Conservation (phyloP, 176 grass and related monocot species). For the Carex myosuroides region DNA sequence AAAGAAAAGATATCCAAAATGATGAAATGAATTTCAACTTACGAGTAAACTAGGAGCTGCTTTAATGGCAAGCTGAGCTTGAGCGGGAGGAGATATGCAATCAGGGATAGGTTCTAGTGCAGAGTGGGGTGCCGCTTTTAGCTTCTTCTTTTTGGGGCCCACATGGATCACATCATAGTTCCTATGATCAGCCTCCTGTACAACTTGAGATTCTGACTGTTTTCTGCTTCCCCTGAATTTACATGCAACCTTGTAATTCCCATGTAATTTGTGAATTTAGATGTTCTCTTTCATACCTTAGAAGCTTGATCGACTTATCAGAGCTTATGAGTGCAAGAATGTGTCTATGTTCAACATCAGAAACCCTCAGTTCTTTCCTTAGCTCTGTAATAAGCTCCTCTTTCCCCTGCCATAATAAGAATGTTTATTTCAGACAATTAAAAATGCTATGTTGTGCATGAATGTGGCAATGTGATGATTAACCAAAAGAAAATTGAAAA, state of each 20-base stretch:
- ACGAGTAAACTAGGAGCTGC: not conserved
- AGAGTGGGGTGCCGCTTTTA: not conserved
- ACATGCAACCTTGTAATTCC: slow-evolving; percentile 19
- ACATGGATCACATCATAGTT: not conserved
- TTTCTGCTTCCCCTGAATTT: slow-evolving; percentile 27
- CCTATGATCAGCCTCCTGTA: slow-evolving; percentile 12
- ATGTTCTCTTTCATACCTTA: slow-evolving; percentile 39
- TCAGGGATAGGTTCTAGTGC: not conserved
- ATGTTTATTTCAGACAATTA: slow-evolving; percentile 12
- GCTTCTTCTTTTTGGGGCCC: not conserved
- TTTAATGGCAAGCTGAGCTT: not conserved
- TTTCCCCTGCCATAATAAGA: slow-evolving; percentile 38
- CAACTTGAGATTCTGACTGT: slow-evolving; percentile 25
- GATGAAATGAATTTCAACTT: not conserved
- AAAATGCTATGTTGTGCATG: not conserved
- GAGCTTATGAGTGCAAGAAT: slow-evolving; percentile 43
- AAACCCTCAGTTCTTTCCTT: slow-evolving; percentile 62
- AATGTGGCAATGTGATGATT: not conserved
- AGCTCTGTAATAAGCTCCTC: slow-evolving; percentile 47
- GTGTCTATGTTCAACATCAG: slow-evolving; percentile 50
- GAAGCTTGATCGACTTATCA: slow-evolving; percentile 44
- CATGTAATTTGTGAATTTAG: not conserved
- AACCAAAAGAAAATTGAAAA: not conserved
- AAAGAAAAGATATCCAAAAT: not conserved
- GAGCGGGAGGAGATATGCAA: not conserved